Conservation (phyloP, 805 yeast genomes). For the Saccharomycopsis guyanensis region DNA sequence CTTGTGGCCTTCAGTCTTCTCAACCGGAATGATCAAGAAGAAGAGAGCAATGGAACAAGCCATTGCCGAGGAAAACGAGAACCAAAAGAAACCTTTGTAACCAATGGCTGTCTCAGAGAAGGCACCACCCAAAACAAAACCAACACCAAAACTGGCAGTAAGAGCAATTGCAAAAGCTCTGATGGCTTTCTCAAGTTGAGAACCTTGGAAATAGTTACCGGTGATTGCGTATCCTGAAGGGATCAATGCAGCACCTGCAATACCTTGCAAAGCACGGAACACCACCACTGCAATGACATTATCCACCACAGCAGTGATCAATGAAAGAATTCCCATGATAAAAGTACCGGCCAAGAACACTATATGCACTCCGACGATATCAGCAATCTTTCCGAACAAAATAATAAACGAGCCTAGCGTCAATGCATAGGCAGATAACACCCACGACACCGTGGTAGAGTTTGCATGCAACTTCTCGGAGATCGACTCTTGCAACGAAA, state of each 20-base stretch:
- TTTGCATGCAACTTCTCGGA: background rate
- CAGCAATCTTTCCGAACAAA: conserved; percentile 35
- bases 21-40: conserved; percentile 28
- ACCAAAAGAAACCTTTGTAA: conserved; percentile 33
- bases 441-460: conserved; percentile 27
- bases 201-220: conserved; percentile 27
- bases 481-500: background rate
- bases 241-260: conserved; percentile 34
- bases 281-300: conserved; percentile 33
- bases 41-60: conserved; percentile 23
- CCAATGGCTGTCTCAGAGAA: conserved; percentile 32
- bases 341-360: conserved; percentile 30
- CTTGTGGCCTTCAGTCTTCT: conserved; percentile 23
- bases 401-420: conserved; percentile 39
- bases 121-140: conserved; percentile 38
- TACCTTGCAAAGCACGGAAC: conserved; percentile 39
- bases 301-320: conserved; percentile 33
- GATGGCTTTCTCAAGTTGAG: conserved; percentile 26
- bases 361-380: conserved; percentile 30
- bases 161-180: conserved; percentile 25
- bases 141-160: conserved; percentile 32
- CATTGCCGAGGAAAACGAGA: conserved; percentile 30
- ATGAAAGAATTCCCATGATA: conserved; percentile 30
- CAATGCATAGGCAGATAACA: conserved; percentile 35
- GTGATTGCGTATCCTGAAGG: conserved; percentile 33